phyloP scores from a whole-genome alignment of 2,329 filamentous ascomycete species.

The Capronia coronata region DNA sequence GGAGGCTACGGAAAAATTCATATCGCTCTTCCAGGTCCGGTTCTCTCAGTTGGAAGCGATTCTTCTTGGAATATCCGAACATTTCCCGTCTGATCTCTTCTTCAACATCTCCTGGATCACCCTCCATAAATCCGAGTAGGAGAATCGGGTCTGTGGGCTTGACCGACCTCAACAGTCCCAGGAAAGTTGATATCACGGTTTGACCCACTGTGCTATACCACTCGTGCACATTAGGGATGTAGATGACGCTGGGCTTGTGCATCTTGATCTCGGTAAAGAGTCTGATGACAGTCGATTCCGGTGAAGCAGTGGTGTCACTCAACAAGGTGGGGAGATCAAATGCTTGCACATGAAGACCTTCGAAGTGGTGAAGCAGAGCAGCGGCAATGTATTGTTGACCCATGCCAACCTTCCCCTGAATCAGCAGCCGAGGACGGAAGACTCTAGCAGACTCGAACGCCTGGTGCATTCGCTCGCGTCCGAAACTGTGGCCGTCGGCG shows the following conservation, averaged over 20 bases:
- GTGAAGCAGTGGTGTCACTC: conserved; percentile 70
- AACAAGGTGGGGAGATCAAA: conserved; percentile 86
- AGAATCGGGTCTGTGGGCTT: conserved; percentile 87
- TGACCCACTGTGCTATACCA: conserved; percentile 71
- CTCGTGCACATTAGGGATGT: conserved; percentile 79
- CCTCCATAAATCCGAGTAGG: conserved; percentile 77
- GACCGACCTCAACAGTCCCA: conserved; percentile 71
- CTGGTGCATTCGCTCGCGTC: conserved; percentile 66
- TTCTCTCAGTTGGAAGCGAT: conserved; percentile 62
- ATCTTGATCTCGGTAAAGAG: conserved; percentile 88
- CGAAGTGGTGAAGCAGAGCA: conserved; percentile 81
- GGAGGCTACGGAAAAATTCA: conserved; percentile 71
- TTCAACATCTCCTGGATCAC: conserved; percentile 60
- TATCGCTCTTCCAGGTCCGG: conserved; percentile 59
- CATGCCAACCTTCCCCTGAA: conserved; percentile 80
- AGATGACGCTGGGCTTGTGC: conserved; percentile 93
- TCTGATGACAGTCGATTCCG: conserved; percentile 83
- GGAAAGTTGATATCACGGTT: conserved; percentile 68
- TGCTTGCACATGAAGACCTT: conserved; percentile 88
- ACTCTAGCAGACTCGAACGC: conserved; percentile 83
- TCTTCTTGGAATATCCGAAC: conserved; percentile 79
- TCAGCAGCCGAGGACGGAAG: conserved; percentile 79
- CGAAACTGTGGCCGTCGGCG: conserved; percentile 75
- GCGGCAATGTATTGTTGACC: conserved; percentile 84
- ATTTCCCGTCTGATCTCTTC: conserved; percentile 64